phyloP scores from a whole-genome alignment of 1,284 basidiomycete species.

The Sporisorium graminicola region DNA sequence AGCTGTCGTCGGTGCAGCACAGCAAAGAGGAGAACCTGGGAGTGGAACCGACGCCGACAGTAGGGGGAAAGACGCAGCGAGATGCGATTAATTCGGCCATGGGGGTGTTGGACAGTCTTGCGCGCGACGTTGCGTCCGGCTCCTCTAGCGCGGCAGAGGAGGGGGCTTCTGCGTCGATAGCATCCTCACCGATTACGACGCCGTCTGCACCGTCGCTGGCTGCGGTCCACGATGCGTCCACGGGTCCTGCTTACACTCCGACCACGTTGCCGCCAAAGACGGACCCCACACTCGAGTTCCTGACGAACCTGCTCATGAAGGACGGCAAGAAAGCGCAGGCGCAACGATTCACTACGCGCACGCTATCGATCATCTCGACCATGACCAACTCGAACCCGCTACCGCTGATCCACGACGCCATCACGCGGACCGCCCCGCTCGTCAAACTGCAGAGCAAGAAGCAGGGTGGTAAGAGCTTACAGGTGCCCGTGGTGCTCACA shows the following conservation, averaged over 20 bases:
- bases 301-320: constrained; percentile 70
- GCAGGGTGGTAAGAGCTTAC: constrained; percentile 69
- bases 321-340: constrained; percentile 70
- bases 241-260: constrained; percentile 42
- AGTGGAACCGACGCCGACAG: background rate
- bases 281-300: constrained; percentile 66
- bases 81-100: constrained; percentile 41
- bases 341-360: constrained; percentile 61
- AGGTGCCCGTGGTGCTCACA: constrained; percentile 69
- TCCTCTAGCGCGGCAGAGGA: background rate
- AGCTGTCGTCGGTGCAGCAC: constrained; percentile 5
- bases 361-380: constrained; percentile 64
- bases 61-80: constrained; percentile 27
- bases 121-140: constrained; percentile 14
- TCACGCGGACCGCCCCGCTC: constrained; percentile 65
- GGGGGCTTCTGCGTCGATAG: background rate
- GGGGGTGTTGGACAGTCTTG: constrained; percentile 34
- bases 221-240: constrained; percentile 9
- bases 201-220: constrained; percentile 12
- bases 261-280: constrained; percentile 51
- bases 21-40: constrained; percentile 29
- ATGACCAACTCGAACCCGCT: constrained; percentile 68
- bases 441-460: constrained; percentile 69
- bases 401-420: constrained; percentile 67
- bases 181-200: constrained; percentile 10